A percentile compares a stretch with the other conserved stretches of the same genome.
These are phyloP conservation scores for Chlorociboria aeruginascens DNA, from an alignment of 495 filamentous ascomycete genomes.

Conservation along the genomic window DNA sequence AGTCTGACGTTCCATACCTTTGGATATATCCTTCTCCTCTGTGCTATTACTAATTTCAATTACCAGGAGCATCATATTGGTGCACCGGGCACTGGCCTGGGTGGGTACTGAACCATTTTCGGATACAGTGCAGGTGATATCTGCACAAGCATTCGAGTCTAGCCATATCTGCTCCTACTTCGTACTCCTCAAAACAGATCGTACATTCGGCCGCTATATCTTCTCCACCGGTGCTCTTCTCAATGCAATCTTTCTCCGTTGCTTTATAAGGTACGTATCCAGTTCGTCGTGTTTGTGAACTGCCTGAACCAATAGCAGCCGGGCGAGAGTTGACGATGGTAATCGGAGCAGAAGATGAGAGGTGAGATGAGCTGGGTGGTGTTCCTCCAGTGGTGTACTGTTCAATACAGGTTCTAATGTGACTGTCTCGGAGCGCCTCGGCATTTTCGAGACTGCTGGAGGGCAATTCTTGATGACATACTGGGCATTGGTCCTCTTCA, in stretches of 20 bases:
- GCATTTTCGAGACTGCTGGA: slow-evolving; percentile 45
- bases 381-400: background rate
- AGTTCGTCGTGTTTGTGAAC: slow-evolving; percentile 25
- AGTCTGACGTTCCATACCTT: too few relatives aligned
- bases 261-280: slow-evolving; percentile 57
- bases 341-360: slow-evolving; percentile 13
- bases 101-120: slow-evolving; percentile 38
- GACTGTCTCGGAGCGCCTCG: slow-evolving; percentile 55
- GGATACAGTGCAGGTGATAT: slow-evolving; percentile 67
- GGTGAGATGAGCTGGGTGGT: background rate
- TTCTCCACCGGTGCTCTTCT: slow-evolving; percentile 10
- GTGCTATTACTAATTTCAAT: too few relatives aligned
- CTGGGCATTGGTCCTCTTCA: slow-evolving; percentile 85
- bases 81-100: slow-evolving; percentile 44
- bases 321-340: slow-evolving; percentile 11
- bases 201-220: slow-evolving; percentile 62
- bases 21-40: too few relatives aligned
- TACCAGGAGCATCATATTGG: slow-evolving; percentile 23
- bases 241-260: slow-evolving; percentile 84
- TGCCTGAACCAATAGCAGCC: slow-evolving; percentile 17
- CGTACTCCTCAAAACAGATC: slow-evolving; percentile 95
- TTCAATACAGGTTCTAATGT: slow-evolving; percentile 65
- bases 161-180: slow-evolving; percentile 69
- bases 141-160: slow-evolving; percentile 87
- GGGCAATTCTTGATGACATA: slow-evolving; percentile 71